Conservation (phyloP, 1,284 basidiomycete species). For the Fistulina hepatica region DNA sequence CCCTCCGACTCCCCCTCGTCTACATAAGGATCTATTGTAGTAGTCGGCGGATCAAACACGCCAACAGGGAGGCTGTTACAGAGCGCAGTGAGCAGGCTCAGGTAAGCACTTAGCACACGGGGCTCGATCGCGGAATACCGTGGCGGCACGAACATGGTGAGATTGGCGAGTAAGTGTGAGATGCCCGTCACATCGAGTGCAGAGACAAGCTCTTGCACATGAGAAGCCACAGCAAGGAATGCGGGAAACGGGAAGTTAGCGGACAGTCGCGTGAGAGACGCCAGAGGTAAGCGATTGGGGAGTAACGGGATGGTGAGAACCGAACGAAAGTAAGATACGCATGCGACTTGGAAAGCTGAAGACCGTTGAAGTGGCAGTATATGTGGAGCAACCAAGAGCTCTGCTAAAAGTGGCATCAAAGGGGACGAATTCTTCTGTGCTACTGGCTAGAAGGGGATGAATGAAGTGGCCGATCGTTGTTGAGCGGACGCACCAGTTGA, state of each 20-base stretch:
- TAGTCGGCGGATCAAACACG: slow-evolving; percentile 36
- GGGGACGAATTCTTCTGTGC: slow-evolving; percentile 27
- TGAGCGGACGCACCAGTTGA: slow-evolving; percentile 22
- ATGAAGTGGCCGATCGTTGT: neutral
- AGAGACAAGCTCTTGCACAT: slow-evolving; percentile 8
- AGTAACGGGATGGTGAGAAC: slow-evolving; percentile 52
- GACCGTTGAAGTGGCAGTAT: slow-evolving; percentile 25
- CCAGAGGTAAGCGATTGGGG: slow-evolving; percentile 55
- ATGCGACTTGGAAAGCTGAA: slow-evolving; percentile 35
- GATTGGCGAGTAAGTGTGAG: slow-evolving; percentile 54
- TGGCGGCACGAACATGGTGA: slow-evolving; percentile 48
- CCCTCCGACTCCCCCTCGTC: slow-evolving; percentile 29
- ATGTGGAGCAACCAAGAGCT: slow-evolving; percentile 31
- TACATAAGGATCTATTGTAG: slow-evolving; percentile 10
- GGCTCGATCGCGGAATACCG: slow-evolving; percentile 38
- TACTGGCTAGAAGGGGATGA: slow-evolving; percentile 27
- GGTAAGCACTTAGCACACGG: slow-evolving; percentile 39
- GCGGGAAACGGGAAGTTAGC: slow-evolving; percentile 17
- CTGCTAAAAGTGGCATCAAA: slow-evolving; percentile 31
- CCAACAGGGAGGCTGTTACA: slow-evolving; percentile 43
- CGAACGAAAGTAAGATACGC: too few relatives aligned
- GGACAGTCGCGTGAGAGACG: slow-evolving; percentile 33
- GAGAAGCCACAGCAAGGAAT: slow-evolving; percentile 12
- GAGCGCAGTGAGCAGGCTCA: slow-evolving; percentile 40
- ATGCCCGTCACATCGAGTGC: slow-evolving; percentile 23